phyloP scores from a whole-genome alignment of 116 monocot genomes.

The Cymodocea nodosa region DNA sequence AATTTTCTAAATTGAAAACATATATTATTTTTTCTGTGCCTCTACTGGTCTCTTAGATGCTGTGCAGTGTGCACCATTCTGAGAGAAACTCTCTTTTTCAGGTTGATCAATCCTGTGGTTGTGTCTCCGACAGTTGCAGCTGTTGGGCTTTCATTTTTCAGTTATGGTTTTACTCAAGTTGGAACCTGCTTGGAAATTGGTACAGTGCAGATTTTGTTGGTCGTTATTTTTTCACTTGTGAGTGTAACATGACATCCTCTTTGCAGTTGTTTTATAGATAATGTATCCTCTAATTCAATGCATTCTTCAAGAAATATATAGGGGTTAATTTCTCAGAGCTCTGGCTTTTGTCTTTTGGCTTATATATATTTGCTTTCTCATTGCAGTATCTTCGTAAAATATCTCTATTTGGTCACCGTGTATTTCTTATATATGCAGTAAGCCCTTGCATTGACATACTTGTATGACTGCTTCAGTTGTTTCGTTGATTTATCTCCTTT shows the following conservation, averaged over 20 bases:
- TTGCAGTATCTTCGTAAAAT: slow-evolving; percentile 94
- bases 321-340: neutral
- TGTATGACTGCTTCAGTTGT: neutral
- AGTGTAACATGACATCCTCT: slow-evolving; percentile 16
- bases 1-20: no score
- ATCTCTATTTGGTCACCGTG: slow-evolving; percentile 72
- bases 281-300: neutral
- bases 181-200: slow-evolving; percentile 88
- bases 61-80: no score
- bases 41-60: no score
- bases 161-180: slow-evolving; percentile 86
- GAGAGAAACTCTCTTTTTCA: slow-evolving; percentile 11
- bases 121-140: slow-evolving; percentile 87
- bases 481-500: neutral
- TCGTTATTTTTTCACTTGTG: slow-evolving; percentile 80
- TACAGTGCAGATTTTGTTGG: slow-evolving; percentile 67
- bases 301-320: neutral
- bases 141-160: slow-evolving; percentile 95
- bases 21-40: no score
- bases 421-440: slow-evolving; percentile 91
- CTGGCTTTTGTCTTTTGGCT: neutral
- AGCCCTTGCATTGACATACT: slow-evolving; percentile 7
- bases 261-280: neutral
- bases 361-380: neutral
- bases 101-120: slow-evolving; percentile 94